Conservation (phyloP, 495 filamentous ascomycete genomes). For the Aspergillus steynii region DNA sequence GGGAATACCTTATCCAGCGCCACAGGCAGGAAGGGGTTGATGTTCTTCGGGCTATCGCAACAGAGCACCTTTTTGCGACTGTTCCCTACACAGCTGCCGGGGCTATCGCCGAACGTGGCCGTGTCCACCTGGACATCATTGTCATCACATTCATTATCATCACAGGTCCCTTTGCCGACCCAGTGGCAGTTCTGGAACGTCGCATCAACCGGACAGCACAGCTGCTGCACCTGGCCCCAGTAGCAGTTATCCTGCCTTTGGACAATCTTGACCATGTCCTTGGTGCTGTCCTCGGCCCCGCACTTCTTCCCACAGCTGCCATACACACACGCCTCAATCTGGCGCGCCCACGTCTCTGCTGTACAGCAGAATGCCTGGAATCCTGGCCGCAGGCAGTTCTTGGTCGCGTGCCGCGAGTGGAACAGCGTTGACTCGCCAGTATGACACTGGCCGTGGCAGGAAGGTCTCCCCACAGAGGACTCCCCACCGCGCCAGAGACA, state of each 20-base stretch:
- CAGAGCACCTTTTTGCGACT: not conserved
- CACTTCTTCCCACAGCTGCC: no score
- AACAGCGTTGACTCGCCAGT: not conserved
- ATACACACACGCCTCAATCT: no score
- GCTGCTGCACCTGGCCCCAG: not conserved
- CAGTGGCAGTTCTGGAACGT: not conserved
- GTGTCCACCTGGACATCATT: not conserved
- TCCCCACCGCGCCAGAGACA: not conserved
- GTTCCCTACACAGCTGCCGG: not conserved
- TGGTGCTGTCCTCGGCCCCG: no score
- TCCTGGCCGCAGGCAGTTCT: not conserved
- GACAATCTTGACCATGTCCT: not conserved
- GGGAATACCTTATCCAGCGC: no score
- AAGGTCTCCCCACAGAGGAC: no score
- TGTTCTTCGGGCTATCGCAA: not conserved
- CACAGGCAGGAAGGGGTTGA: no score
- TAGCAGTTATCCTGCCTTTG: not conserved
- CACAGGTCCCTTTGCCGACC: not conserved
- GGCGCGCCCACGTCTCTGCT: no score
- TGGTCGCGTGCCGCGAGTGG: not conserved
- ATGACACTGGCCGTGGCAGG: not conserved
- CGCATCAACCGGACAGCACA: not conserved
- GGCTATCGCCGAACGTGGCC: not conserved
- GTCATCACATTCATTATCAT: not conserved
- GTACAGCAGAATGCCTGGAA: not conserved